Evolutionary conservation across 495 filamentous ascomycete species (phyloP).

Genomic region (Penicillium flavigenum): DNA sequence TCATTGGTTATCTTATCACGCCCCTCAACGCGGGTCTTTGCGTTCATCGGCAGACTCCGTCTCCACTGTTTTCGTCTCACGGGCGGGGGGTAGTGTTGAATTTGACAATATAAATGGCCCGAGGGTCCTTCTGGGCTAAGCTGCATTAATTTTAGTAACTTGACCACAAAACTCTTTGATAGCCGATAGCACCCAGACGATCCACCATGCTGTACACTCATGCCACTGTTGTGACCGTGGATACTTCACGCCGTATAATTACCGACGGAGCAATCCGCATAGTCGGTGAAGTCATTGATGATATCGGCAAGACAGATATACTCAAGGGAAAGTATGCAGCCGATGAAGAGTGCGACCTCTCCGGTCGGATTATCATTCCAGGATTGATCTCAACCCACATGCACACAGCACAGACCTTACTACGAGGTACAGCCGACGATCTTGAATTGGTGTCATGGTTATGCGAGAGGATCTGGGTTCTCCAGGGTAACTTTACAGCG

Average conservation of each 20-base stretch:
- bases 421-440: conserved; percentile 50
- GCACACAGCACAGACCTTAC: conserved; percentile 49
- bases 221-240: conserved; percentile 50
- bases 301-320: conserved; percentile 40
- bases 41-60: conserved; percentile 8
- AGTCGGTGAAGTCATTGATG: conserved; percentile 35
- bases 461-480: conserved; percentile 49
- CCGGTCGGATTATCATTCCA: conserved; percentile 46
- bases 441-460: conserved; percentile 47
- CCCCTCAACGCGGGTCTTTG: background rate
- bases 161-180: background rate
- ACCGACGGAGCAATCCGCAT: conserved; percentile 46
- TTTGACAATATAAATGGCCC: background rate
- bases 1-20: conserved; percentile 3
- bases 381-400: conserved; percentile 51
- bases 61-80: background rate
- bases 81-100: background rate
- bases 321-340: conserved; percentile 26
- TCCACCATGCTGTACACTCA: conserved; percentile 37
- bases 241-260: conserved; percentile 43
- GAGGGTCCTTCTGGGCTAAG: background rate
- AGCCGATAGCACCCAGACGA: background rate
- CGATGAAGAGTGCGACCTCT: conserved; percentile 35
- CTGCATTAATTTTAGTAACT: background rate
- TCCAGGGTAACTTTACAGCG: conserved; percentile 45